Evolutionary conservation across 805 yeast genomes (phyloP).

Genomic region (Novakomyces olei): DNA sequence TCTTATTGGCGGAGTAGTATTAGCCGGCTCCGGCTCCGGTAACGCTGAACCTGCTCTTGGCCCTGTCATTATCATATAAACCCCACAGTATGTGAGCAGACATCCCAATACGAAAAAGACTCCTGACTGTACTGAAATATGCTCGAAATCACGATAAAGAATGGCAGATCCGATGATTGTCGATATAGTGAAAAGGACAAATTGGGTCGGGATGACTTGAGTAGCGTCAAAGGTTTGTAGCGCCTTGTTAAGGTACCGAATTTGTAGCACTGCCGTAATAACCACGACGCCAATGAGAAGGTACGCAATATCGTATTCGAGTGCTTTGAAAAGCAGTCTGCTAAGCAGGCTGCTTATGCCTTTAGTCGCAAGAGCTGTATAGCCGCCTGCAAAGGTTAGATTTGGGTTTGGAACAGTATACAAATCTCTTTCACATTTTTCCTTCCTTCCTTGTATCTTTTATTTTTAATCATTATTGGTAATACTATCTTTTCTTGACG

Average conservation of each 20-base stretch:
- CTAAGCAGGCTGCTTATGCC: conserved; percentile 17
- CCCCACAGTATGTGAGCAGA: conserved; percentile 21
- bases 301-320: conserved; percentile 16
- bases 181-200: conserved; percentile 25
- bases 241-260: conserved; percentile 20
- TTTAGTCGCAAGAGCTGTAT: conserved; percentile 26
- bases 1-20: no score
- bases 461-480: no score
- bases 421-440: no score
- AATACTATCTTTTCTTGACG: no score
- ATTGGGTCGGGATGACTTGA: conserved; percentile 29
- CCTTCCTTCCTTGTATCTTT: no score
- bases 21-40: no score
- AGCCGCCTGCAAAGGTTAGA: no score
- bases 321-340: conserved; percentile 9
- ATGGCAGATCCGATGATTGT: conserved; percentile 23
- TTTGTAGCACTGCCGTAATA: conserved; percentile 22
- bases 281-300: conserved; percentile 15
- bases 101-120: conserved; percentile 18
- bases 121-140: conserved; percentile 11
- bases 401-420: no score
- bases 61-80: conserved; percentile 19
- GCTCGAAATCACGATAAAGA: conserved; percentile 21
- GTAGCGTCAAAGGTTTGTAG: conserved; percentile 22
- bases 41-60: no score